Base-by-base conservation (phyloP, 768 basidiomycete species). In the Termitomyces heimii region DNA sequence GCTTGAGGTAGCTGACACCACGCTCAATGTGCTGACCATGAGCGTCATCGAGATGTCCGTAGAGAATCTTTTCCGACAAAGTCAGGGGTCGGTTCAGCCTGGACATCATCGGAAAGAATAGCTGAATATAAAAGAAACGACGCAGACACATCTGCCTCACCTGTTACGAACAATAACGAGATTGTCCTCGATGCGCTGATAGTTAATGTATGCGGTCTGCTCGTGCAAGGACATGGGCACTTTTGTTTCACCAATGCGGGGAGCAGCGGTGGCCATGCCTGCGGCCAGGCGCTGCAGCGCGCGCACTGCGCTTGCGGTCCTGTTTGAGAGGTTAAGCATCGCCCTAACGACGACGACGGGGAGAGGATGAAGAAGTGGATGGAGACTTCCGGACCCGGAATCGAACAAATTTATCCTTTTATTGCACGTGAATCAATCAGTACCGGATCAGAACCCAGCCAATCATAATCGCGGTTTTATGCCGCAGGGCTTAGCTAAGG, bases 161-260 rank as follows among this genome's bases (percentile, higher is more conserved):
- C 94, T 84, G 53, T 85, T 78, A 64, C 94, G 88, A 56, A 98
- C 84, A 68, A 96, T 71, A 63, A 81, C 85, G 60, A 98, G 88
- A 80, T 95, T 98, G 73, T 98, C 94, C 78, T 98, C 95, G 70
- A 98, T 98, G 57, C 95, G 88, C 75, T 94, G 92, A 73, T 94
- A 94, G 83, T 94, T 94, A 74, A 94, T 93, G 70, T 83, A 93
- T 44, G 83, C 85, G 64, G 79, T 83, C 68, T 86, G 84, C 72
- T 94, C 92, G 61, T 93, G 82, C 62, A 87, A 77, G 39, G 89
- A 92, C 90, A 94, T 93, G 63, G 89, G 74, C 55, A 94, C 92
- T 75, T 92, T 92, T 58, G 88, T 92, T 70, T 92, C 90, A 58
- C 92, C 92, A 64, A 94, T 94, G 65, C 89, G 80, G 46, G 85